phyloP scores from a whole-genome alignment of 2,329 filamentous ascomycete genomes.

The Ophiognomonia clavigignenti-juglandacearum region DNA sequence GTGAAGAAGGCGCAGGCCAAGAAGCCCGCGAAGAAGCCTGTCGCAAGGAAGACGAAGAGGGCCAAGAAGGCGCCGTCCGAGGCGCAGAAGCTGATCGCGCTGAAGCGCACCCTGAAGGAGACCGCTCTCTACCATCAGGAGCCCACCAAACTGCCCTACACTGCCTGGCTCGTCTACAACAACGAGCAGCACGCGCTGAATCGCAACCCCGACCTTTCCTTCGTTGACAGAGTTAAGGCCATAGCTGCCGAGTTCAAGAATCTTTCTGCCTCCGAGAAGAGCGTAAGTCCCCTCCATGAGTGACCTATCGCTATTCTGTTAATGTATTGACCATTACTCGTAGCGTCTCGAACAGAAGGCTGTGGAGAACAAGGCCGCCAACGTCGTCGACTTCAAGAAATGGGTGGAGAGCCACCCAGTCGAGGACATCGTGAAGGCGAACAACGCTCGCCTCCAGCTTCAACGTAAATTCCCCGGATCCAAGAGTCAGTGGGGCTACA shows the following conservation, averaged over 20 bases:
- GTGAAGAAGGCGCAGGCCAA: slow-evolving; percentile 16
- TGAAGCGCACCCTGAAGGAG: slow-evolving; percentile 33
- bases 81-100: slow-evolving; percentile 31
- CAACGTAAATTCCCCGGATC: slow-evolving; percentile 28
- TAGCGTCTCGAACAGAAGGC: slow-evolving; percentile 32
- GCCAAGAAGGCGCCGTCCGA: slow-evolving; percentile 29
- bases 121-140: slow-evolving; percentile 34
- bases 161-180: slow-evolving; percentile 35
- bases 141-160: slow-evolving; percentile 28
- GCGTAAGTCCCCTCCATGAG: slow-evolving; percentile 33
- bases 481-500: too few species aligned
- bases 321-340: neutral
- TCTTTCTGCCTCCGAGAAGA: slow-evolving; percentile 34
- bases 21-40: slow-evolving; percentile 18
- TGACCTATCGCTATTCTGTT: neutral
- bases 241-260: slow-evolving; percentile 32
- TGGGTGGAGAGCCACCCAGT: slow-evolving; percentile 44
- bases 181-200: too few species aligned
- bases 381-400: slow-evolving; percentile 34
- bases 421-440: slow-evolving; percentile 38
- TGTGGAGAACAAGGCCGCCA: slow-evolving; percentile 35
- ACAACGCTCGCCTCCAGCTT: slow-evolving; percentile 40
- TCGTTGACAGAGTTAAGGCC: slow-evolving; percentile 20
- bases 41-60: slow-evolving; percentile 21
- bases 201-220: too few species aligned